Conservation (phyloP, 768 basidiomycete species). For the Tulasnella sp. region DNA sequence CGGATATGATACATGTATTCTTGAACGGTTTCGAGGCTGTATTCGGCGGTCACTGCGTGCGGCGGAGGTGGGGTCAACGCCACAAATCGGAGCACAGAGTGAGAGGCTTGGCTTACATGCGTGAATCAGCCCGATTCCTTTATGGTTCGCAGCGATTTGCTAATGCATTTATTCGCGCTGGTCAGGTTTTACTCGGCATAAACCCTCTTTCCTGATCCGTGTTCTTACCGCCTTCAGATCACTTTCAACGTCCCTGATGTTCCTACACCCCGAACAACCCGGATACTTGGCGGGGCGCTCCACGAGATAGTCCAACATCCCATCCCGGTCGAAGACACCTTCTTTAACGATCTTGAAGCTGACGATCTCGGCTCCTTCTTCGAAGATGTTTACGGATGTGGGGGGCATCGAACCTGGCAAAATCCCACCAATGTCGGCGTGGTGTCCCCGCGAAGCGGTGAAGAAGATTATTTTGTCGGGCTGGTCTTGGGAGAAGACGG, state of each 20-base stretch:
- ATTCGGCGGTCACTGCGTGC: constrained; percentile 76
- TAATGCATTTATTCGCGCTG: constrained; percentile 40
- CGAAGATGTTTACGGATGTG: constrained; percentile 84
- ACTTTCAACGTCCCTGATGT: constrained; percentile 87
- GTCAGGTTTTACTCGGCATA: background rate
- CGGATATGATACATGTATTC: constrained; percentile 93
- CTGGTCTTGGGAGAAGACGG: constrained; percentile 69
- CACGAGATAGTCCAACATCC: constrained; percentile 77
- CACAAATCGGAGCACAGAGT: background rate
- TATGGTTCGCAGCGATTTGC: constrained; percentile 95
- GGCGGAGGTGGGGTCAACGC: background rate
- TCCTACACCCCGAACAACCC: constrained; percentile 84
- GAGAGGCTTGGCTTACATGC: constrained; percentile 56
- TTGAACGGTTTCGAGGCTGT: constrained; percentile 82
- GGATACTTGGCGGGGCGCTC: constrained; percentile 79
- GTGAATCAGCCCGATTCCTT: constrained; percentile 84
- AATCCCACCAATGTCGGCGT: constrained; percentile 93
- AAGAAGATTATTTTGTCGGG: constrained; percentile 83
- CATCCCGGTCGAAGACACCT: constrained; percentile 77
- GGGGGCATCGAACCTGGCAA: constrained; percentile 93
- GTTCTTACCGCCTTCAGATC: constrained; percentile 81
- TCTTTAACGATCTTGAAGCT: constrained; percentile 89
- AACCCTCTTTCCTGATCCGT: background rate
- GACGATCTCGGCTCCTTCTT: constrained; percentile 91
- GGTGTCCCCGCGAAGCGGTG: constrained; percentile 91